Evolutionary conservation across 768 basidiomycete genomes (phyloP).

Genomic region (Russula sp.): DNA sequence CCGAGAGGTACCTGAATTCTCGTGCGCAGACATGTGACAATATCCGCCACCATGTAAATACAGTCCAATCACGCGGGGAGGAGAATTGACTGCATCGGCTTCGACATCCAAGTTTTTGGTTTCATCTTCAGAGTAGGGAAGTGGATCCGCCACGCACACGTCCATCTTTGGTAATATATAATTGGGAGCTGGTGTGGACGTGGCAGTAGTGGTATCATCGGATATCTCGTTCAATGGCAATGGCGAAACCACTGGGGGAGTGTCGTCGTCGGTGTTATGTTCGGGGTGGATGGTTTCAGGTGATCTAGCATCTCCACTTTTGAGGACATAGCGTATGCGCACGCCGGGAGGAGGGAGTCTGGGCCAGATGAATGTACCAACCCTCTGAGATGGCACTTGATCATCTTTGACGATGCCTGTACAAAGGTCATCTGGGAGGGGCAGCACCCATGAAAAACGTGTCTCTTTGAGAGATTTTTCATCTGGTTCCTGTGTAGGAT

Average conservation of each 20-base stretch:
- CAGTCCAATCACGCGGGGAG: too few relatives aligned
- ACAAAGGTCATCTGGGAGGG: conserved; percentile 34
- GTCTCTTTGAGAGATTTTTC: conserved; percentile 35
- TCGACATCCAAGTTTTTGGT: too few relatives aligned
- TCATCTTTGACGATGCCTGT: conserved; percentile 37
- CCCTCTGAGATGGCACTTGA: conserved; percentile 35
- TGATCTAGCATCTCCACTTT: background rate
- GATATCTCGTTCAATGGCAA: background rate
- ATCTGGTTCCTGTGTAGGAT: conserved; percentile 35
- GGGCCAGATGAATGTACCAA: conserved; percentile 46
- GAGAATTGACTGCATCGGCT: too few relatives aligned
- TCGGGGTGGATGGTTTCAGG: background rate
- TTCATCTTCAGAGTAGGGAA: too few relatives aligned
- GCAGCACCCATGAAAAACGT: conserved; percentile 42
- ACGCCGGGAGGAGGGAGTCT: conserved; percentile 26
- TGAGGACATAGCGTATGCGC: background rate
- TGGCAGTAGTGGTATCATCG: background rate
- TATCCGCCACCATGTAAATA: too few relatives aligned
- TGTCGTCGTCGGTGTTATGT: background rate
- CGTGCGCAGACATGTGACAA: too few relatives aligned
- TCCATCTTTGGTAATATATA: background rate
- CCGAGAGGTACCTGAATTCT: conserved; percentile 39
- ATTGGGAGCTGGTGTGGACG: conserved; percentile 1
- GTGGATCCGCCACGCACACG: conserved; percentile 6
- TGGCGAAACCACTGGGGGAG: background rate